These are phyloP conservation scores for Mycena crocata DNA, from an alignment of 768 basidiomycete species.

Conservation along the genomic window DNA sequence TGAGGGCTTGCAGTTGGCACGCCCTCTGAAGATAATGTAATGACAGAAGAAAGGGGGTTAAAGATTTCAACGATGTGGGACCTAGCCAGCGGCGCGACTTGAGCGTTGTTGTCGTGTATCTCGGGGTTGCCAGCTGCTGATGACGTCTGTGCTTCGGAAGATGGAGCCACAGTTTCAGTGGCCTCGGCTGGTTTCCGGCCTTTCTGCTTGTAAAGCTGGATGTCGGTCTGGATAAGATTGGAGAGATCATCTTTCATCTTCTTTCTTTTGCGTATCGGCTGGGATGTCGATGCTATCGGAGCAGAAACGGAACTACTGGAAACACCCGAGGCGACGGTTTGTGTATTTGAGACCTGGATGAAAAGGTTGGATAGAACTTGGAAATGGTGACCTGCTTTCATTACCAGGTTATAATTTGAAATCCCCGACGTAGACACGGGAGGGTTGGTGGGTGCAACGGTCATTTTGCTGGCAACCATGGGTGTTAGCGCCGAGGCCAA, in stretches of 20 bases:
- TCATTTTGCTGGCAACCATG: neutral
- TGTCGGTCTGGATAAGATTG: conserved; percentile 44
- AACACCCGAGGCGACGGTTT: conserved; percentile 5
- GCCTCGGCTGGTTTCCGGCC: neutral
- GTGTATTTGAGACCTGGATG: neutral
- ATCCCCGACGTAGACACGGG: neutral
- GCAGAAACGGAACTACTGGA: conserved; percentile 1
- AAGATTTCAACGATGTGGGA: too few species aligned
- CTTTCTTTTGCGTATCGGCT: conserved; percentile 35
- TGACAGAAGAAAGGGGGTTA: neutral
- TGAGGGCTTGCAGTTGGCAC: neutral
- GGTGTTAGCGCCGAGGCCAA: conserved; percentile 28
- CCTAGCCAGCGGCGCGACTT: too few species aligned
- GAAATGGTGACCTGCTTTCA: neutral
- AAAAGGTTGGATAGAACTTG: neutral
- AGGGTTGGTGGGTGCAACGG: neutral
- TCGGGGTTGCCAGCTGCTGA: too few species aligned
- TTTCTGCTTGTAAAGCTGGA: conserved; percentile 36
- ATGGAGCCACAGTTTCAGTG: neutral
- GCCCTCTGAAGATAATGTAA: neutral
- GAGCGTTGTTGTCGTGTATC: too few species aligned
- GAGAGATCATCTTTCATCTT: conserved; percentile 44
- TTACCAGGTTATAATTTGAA: conserved; percentile 2
- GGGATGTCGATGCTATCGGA: neutral
- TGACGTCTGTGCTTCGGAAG: neutral